These are phyloP conservation scores for Collybia sordida DNA, from an alignment of 768 basidiomycete genomes.

Conservation along the genomic window DNA sequence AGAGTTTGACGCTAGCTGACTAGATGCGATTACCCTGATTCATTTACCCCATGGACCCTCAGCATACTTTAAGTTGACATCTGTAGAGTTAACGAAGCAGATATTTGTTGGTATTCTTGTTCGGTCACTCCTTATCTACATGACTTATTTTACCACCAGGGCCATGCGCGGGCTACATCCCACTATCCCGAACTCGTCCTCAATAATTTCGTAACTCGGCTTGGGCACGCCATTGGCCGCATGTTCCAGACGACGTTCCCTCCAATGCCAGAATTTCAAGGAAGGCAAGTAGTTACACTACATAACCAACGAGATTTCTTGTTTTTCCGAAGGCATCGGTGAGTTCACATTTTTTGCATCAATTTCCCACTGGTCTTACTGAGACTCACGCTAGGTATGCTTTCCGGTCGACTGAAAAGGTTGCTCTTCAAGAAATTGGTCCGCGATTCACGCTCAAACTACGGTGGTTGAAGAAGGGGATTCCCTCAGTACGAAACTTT, in stretches of 20 bases:
- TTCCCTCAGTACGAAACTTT: slow-evolving; percentile 76
- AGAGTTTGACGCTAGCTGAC: not conserved
- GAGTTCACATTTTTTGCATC: slow-evolving; percentile 15
- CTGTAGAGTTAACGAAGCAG: slow-evolving; percentile 80
- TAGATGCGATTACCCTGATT: slow-evolving; percentile 91
- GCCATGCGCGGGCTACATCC: slow-evolving; percentile 88
- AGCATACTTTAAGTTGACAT: slow-evolving; percentile 93
- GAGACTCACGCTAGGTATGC: slow-evolving; percentile 63
- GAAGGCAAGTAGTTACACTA: slow-evolving; percentile 93
- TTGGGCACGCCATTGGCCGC: slow-evolving; percentile 90
- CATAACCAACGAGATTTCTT: slow-evolving; percentile 98
- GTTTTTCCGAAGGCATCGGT: slow-evolving; percentile 96
- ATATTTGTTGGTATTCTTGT: slow-evolving; percentile 58
- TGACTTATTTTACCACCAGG: slow-evolving; percentile 41
- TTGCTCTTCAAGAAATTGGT: slow-evolving; percentile 94
- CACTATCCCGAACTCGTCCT: slow-evolving; percentile 95
- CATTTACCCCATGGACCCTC: slow-evolving; percentile 92
- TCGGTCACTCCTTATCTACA: not conserved
- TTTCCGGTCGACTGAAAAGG: slow-evolving; percentile 88
- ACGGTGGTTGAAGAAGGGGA: slow-evolving; percentile 82
- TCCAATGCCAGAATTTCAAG: slow-evolving; percentile 91
- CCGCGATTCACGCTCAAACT: slow-evolving; percentile 96
- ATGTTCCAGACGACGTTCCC: slow-evolving; percentile 98
- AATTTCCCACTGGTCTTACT: not conserved
- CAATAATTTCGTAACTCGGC: slow-evolving; percentile 90